Evolutionary conservation across 192 early-diverging fungal species (phyloP).

Genomic region (Cladochytrium replicatum): DNA sequence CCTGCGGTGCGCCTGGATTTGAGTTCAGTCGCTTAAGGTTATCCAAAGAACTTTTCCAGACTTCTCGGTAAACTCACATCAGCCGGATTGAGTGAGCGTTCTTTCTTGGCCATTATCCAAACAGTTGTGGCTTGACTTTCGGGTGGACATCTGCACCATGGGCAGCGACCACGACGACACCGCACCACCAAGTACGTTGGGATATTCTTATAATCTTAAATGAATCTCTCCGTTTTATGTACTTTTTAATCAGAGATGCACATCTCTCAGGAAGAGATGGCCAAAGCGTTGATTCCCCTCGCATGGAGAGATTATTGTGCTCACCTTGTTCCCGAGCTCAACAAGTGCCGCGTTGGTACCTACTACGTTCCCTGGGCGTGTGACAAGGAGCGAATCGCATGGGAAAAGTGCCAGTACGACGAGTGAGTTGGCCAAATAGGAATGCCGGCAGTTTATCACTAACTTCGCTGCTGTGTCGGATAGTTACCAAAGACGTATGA

Average conservation of each 20-base stretch:
- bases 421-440: constrained; percentile 38
- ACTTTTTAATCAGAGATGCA: constrained; percentile 80
- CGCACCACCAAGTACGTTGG: neutral
- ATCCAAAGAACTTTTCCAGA: neutral
- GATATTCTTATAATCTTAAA: neutral
- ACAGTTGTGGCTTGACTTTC: neutral
- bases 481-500: constrained; percentile 21
- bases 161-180: neutral
- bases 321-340: constrained; percentile 77
- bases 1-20: constrained; percentile 29
- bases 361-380: constrained; percentile 92
- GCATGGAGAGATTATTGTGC: constrained; percentile 92
- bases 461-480: neutral
- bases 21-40: neutral
- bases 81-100: neutral
- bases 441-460: neutral
- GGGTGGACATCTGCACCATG: neutral
- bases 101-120: neutral
- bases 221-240: too few relatives aligned
- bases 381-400: constrained; percentile 74
- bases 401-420: constrained; percentile 94
- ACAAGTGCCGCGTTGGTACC: constrained; percentile 80
- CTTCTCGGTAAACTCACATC: neutral
- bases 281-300: constrained; percentile 69
- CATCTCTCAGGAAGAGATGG: constrained; percentile 79